Evolutionary conservation across 1,139 yeast genomes (phyloP).

Genomic region (Suhomyces guaymorum): DNA sequence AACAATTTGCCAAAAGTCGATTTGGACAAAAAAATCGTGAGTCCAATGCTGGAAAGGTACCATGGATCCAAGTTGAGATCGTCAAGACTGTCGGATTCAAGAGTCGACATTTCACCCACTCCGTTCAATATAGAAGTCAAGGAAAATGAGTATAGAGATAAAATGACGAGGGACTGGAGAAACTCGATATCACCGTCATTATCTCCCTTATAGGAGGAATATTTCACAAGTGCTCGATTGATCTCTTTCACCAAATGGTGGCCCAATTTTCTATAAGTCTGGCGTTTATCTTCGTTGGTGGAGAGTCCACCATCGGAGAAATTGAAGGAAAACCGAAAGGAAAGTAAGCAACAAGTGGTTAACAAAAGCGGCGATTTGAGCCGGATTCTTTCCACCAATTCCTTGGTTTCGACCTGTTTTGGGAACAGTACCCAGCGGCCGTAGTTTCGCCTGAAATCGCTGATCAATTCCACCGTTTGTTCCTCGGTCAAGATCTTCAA

Average conservation of each 20-base stretch:
- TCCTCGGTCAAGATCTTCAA: slow-evolving; percentile 50
- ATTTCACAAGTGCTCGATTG: slow-evolving; percentile 39
- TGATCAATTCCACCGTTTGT: slow-evolving; percentile 53
- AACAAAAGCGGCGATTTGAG: slow-evolving; percentile 59
- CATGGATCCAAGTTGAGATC: slow-evolving; percentile 55
- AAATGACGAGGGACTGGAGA: slow-evolving; percentile 62
- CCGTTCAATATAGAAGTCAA: slow-evolving; percentile 44
- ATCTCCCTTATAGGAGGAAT: slow-evolving; percentile 23
- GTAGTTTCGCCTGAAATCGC: slow-evolving; percentile 63
- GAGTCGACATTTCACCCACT: background rate
- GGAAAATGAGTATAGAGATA: slow-evolving; percentile 62
- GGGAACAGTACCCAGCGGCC: slow-evolving; percentile 83
- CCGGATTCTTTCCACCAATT: slow-evolving; percentile 54
- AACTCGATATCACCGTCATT: slow-evolving; percentile 52
- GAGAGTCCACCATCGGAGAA: slow-evolving; percentile 25
- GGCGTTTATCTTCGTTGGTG: slow-evolving; percentile 19
- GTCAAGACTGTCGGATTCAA: slow-evolving; percentile 6
- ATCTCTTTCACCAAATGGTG: slow-evolving; percentile 44
- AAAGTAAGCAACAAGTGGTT: slow-evolving; percentile 64
- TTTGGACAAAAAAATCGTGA: slow-evolving; percentile 56
- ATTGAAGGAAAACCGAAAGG: slow-evolving; percentile 50
- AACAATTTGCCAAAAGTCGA: slow-evolving; percentile 35
- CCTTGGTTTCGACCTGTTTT: slow-evolving; percentile 48
- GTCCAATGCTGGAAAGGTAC: slow-evolving; percentile 59
- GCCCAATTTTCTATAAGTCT: slow-evolving; percentile 27